Evolutionary conservation across 2,329 filamentous ascomycete species (phyloP).

Genomic region (Exserohilum rostratum): DNA sequence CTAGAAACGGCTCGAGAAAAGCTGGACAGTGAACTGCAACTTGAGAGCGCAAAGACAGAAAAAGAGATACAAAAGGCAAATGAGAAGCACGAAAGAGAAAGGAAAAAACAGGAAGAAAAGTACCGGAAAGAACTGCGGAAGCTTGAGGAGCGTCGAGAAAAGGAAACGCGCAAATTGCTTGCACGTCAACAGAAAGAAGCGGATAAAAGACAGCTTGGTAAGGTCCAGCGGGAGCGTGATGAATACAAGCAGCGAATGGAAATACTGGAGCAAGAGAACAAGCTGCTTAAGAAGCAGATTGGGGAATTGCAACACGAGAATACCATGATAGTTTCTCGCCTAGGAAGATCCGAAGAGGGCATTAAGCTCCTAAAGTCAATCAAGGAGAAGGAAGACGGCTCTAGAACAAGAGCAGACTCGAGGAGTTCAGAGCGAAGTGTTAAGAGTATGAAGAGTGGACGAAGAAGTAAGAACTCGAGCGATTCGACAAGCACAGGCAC

Average conservation of each 20-base stretch:
- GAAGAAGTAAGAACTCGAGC: slow-evolving; percentile 15
- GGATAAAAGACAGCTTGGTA: slow-evolving; percentile 55
- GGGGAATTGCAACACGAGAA: slow-evolving; percentile 65
- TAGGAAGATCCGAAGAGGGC: slow-evolving; percentile 51
- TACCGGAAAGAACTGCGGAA: slow-evolving; percentile 60
- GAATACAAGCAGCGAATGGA: slow-evolving; percentile 54
- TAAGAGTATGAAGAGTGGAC: slow-evolving; percentile 28
- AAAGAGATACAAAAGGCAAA: slow-evolving; percentile 65
- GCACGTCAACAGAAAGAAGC: slow-evolving; percentile 68
- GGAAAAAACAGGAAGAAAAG: slow-evolving; percentile 50
- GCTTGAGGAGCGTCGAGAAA: slow-evolving; percentile 69
- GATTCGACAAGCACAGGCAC: slow-evolving; percentile 14
- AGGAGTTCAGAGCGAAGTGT: slow-evolving; percentile 31
- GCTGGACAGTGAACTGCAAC: slow-evolving; percentile 47
- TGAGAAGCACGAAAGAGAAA: slow-evolving; percentile 67
- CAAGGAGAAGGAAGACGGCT: slow-evolving; percentile 34
- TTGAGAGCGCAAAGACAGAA: slow-evolving; percentile 45
- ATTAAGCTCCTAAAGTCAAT: slow-evolving; percentile 40
- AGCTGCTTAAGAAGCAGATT: slow-evolving; percentile 58
- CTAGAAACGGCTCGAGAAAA: slow-evolving; percentile 62
- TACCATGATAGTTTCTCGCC: slow-evolving; percentile 54
- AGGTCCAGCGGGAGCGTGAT: slow-evolving; percentile 57
- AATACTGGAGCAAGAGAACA: slow-evolving; percentile 56
- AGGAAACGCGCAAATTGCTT: slow-evolving; percentile 69
- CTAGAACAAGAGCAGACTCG: slow-evolving; percentile 34